Evolutionary conservation across 1,284 basidiomycete species (phyloP), one percentile per base, ranked within the genome.

Genomic region (Ganoderma lingzhi): DNA sequence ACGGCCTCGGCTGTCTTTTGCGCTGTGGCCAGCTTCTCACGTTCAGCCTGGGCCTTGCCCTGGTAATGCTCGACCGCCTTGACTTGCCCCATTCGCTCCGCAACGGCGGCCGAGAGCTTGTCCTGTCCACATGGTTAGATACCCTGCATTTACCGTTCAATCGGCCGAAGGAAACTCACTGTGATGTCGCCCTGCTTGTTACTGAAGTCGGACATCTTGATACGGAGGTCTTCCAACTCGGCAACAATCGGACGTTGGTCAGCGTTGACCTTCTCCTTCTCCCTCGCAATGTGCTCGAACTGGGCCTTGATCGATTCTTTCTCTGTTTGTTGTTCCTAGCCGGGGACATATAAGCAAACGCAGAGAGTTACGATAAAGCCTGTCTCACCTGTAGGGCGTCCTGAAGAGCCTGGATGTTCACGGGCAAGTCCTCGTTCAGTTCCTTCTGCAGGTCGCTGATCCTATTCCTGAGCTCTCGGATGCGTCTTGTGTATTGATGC

Each of bases 351-450:
- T 69, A 3, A 63, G 51, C 23, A 39, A 51, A 45, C 15, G 28
- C 30, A 30, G 23, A 62, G 32, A 28, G 64, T 44, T 66, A 55
- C n/a, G 42, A n/a, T 28, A 60, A 58, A 12, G 77, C 80, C 3
- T 30, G 17, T 30, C 67, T 19, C 66, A 88, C 89, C 68, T 82
- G 78, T 76, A 85, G 88, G 53, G 87, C 84, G 65, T 84, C 85
- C 71, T 93, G 86, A 30, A 96, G 82, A 6, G 86, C 89, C 30
- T 88, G 85, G 19, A 96, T 85, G 74, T 89, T 90, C 17, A 87
- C 88, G 1, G 95, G 93, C 74, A 93, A 83, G 41, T 92, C 91
- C 61, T 94, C 91, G 67, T 92, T 91, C 28, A 89, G 85, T 73
- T 93, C 91, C 32, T 89, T 83, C 69, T 86, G 84, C 12, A 90